These are phyloP conservation scores for Euphorbia tirucalli DNA, from an alignment of 345 rosid genomes.

Conservation along the genomic window DNA sequence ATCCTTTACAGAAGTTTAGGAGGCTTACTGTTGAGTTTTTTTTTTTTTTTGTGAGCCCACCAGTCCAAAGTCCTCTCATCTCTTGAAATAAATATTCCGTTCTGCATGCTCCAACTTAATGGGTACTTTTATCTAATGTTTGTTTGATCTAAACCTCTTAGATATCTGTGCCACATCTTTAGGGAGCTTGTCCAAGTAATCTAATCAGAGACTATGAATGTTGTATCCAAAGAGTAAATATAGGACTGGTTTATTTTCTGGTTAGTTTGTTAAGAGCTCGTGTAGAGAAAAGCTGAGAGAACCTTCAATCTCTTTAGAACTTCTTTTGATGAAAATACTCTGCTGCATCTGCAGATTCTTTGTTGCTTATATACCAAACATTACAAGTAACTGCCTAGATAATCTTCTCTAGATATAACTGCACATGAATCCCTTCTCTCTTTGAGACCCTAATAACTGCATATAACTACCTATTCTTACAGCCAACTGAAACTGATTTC, in stretches of 20 bases:
- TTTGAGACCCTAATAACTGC: too few relatives aligned
- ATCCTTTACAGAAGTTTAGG: neutral
- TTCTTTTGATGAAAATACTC: neutral
- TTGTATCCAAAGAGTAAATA: neutral
- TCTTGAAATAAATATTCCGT: neutral
- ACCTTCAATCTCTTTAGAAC: too few relatives aligned
- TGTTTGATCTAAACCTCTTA: slow-evolving; percentile 9
- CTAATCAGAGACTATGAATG: neutral
- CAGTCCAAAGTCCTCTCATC: neutral
- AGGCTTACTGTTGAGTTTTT: neutral
- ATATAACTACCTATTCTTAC: too few relatives aligned
- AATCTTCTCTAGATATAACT: too few relatives aligned
- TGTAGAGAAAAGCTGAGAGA: too few relatives aligned
- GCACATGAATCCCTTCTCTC: too few relatives aligned
- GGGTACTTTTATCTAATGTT: neutral
- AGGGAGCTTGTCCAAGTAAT: neutral
- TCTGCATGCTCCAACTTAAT: neutral
- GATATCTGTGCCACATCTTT: neutral
- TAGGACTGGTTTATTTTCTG: too few relatives aligned
- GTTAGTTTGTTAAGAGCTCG: too few relatives aligned
- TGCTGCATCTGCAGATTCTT: too few relatives aligned
- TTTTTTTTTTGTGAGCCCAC: neutral
- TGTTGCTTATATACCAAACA: too few relatives aligned
- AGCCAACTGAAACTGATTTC: too few relatives aligned
- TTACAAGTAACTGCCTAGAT: too few relatives aligned